These are phyloP conservation scores for Fusarium pilosicola DNA, from an alignment of 2,329 filamentous ascomycete genomes.

Conservation along the genomic window DNA sequence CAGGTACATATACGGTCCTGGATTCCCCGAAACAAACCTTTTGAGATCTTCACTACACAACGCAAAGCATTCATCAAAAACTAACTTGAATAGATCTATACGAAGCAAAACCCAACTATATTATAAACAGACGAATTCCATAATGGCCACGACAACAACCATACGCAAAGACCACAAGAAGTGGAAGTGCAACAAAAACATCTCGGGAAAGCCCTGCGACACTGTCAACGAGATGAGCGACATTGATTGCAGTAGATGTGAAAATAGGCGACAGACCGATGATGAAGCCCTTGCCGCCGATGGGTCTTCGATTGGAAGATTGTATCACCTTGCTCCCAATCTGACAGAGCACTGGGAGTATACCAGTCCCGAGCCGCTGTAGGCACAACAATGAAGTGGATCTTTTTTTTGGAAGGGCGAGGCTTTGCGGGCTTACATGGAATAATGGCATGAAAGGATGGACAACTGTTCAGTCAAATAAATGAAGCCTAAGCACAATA, in stretches of 20 bases:
- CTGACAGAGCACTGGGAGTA: constrained; percentile 1
- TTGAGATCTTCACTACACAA: not conserved
- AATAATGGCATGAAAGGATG: no score
- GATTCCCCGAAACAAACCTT: rapidly evolving
- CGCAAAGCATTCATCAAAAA: rapidly evolving
- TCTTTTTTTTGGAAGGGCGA: no score
- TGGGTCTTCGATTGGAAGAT: not conserved
- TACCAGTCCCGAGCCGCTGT: not conserved
- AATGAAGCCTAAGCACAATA: no score
- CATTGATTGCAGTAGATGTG: not conserved
- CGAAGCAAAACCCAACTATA: rapidly evolving
- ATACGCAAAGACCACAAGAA: constrained; percentile 11
- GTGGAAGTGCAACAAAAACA: constrained; percentile 5
- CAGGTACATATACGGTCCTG: rapidly evolving
- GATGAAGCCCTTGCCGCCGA: not conserved
- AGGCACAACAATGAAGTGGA: no score
- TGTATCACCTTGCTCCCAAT: not conserved
- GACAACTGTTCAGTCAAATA: no score
- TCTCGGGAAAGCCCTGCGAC: not conserved
- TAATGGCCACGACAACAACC: not conserved
- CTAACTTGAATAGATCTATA: rapidly evolving
- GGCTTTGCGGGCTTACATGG: no score
- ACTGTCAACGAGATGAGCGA: not conserved
- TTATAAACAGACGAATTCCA: not conserved
- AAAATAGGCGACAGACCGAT: not conserved